phyloP scores from a whole-genome alignment of 23 red algal species.

The Pyropia haitanensis region DNA sequence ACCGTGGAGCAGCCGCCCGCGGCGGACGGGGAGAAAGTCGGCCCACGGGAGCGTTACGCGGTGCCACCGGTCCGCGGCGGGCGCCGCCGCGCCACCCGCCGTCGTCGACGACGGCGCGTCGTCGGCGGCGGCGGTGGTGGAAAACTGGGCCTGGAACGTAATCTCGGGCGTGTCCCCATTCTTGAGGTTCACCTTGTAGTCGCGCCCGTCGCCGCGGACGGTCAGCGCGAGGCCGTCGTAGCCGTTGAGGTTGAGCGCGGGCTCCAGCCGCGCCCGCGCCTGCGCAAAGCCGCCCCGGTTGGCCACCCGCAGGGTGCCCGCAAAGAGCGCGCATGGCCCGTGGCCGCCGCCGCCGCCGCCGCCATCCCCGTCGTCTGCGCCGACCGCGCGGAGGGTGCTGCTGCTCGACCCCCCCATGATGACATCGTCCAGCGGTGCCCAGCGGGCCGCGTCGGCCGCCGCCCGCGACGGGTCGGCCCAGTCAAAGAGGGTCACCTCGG shows the following conservation, averaged over 20 bases:
- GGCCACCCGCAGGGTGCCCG: conserved; percentile 12
- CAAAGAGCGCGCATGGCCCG: neutral
- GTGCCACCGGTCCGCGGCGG: conserved; percentile 6
- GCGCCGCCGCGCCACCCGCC: too few relatives aligned
- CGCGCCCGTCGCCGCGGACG: conserved; percentile 37
- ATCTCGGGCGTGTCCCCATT: conserved; percentile 13
- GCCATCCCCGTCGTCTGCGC: neutral
- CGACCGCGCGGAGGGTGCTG: conserved; percentile 3
- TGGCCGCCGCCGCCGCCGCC: neutral
- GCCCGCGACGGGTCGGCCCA: neutral
- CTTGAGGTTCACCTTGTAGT: conserved; percentile 45
- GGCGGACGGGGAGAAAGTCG: conserved; percentile 27
- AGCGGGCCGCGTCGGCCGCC: conserved; percentile 1
- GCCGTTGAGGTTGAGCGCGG: conserved; percentile 6
- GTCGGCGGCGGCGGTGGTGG: neutral
- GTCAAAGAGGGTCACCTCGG: too few relatives aligned
- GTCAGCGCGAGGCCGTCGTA: conserved; percentile 31
- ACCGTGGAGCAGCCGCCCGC: conserved; percentile 3
- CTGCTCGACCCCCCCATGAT: conserved; percentile 24
- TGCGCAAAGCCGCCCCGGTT: conserved; percentile 18
- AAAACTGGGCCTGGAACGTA: conserved; percentile 33
- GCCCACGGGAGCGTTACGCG: conserved; percentile 23
- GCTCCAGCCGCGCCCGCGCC: neutral
- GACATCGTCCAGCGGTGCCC: conserved; percentile 20
- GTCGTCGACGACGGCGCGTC: neutral